These are phyloP conservation scores for Diutina mesorugosa DNA, from an alignment of 1,139 yeast genomes.

Conservation along the genomic window DNA sequence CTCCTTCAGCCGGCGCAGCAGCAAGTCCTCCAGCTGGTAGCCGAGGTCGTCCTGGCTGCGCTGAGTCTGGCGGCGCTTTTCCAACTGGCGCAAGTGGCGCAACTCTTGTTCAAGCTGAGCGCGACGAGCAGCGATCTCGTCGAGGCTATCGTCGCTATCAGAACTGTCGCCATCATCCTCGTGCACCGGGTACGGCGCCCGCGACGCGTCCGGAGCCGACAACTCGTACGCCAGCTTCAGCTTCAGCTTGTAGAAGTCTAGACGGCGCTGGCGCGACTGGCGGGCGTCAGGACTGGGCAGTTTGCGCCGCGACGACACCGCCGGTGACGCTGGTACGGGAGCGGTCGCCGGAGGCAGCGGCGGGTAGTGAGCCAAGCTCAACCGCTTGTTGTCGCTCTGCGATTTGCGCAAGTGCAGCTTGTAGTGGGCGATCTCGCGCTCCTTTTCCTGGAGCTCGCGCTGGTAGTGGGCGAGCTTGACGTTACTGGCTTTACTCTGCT, in stretches of 20 bases:
- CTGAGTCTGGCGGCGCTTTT: constrained; percentile 10
- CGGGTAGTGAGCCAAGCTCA: not conserved
- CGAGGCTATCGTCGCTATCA: not conserved
- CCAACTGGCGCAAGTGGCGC: constrained; percentile 24
- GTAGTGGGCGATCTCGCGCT: constrained; percentile 21
- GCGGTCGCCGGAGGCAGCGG: not conserved
- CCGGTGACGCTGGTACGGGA: not conserved
- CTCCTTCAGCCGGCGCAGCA: constrained; percentile 23
- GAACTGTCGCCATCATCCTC: not conserved
- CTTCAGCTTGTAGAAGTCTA: constrained; percentile 3
- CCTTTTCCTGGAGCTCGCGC: constrained; percentile 7
- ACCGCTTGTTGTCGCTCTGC: not conserved
- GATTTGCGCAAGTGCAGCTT: constrained; percentile 5
- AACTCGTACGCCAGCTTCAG: constrained; percentile 5
- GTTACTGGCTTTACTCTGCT: not conserved
- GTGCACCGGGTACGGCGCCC: not conserved
- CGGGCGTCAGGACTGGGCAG: not conserved
- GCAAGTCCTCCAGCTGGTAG: constrained; percentile 25
- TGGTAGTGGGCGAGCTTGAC: not conserved
- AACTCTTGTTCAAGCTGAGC: constrained; percentile 24
- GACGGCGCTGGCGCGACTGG: not conserved
- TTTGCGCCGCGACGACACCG: not conserved
- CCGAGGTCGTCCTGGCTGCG: constrained; percentile 13
- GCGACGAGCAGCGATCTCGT: not conserved
- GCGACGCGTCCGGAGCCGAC: not conserved